Conservation (phyloP, 768 basidiomycete species). For the Leccinum ochraceum region DNA sequence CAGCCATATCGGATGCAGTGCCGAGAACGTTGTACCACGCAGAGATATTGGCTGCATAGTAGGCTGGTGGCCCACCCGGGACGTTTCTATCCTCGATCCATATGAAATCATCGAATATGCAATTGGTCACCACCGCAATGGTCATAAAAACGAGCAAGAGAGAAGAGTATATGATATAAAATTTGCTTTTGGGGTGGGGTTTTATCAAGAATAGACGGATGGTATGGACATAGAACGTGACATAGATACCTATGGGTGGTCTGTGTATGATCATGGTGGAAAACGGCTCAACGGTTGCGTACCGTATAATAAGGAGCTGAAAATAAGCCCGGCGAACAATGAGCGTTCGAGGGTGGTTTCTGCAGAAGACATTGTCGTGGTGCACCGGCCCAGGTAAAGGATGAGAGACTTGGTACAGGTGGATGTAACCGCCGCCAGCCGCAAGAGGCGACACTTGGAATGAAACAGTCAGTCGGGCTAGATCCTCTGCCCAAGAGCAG, state of each 20-base stretch:
- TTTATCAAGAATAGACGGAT: neutral
- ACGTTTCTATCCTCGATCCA: neutral
- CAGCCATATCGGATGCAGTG: neutral
- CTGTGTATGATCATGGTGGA: neutral
- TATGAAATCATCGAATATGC: neutral
- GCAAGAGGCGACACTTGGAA: too few relatives aligned
- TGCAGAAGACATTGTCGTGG: neutral
- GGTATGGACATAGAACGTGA: neutral
- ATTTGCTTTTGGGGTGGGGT: neutral
- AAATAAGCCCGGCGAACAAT: neutral
- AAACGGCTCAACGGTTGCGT: neutral
- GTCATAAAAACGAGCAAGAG: neutral
- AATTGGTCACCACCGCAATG: neutral
- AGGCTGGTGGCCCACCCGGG: neutral
- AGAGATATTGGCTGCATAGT: neutral
- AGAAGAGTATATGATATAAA: neutral
- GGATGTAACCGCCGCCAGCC: too few relatives aligned
- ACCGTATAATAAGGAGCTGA: neutral
- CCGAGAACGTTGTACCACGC: neutral
- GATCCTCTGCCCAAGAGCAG: too few relatives aligned
- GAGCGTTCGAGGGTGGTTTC: neutral
- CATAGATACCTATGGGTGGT: neutral
- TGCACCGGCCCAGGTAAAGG: too few relatives aligned
- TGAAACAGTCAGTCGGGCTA: too few relatives aligned
- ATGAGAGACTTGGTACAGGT: too few relatives aligned